Conservation (phyloP, 2,329 filamentous ascomycete genomes). For the Penicillium digitatum region DNA sequence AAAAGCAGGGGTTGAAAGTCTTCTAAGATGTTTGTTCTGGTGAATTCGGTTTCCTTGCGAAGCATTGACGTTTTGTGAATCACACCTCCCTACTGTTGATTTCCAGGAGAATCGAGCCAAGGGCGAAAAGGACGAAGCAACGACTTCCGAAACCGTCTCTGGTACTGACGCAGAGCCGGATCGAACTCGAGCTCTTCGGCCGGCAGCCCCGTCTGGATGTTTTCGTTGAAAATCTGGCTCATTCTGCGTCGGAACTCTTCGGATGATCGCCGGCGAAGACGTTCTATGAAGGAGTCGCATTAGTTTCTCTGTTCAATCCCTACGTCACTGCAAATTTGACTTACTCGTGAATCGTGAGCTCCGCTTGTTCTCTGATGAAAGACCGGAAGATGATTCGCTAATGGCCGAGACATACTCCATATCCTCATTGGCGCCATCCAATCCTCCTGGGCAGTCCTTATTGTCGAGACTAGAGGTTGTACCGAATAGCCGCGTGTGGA, state of each 20-base stretch:
- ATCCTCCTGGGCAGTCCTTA: background rate
- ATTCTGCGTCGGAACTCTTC: constrained; percentile 34
- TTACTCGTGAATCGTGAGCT: constrained; percentile 16
- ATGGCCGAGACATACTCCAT: background rate
- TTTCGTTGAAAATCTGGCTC: constrained; percentile 34
- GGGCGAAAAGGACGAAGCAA: constrained; percentile 17
- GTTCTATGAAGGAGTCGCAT: constrained; percentile 10
- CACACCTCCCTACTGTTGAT: background rate
- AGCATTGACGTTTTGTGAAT: background rate
- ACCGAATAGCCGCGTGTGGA: constrained; percentile 13
- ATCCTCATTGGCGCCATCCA: constrained; percentile 1
- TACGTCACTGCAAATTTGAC: background rate
- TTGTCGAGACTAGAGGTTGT: constrained; percentile 6
- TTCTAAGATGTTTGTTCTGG: background rate
- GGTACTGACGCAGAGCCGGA: constrained; percentile 11
- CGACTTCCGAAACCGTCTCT: constrained; percentile 12
- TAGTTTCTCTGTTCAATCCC: background rate
- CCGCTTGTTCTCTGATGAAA: constrained; percentile 8
- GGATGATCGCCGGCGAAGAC: constrained; percentile 27
- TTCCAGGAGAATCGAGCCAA: background rate
- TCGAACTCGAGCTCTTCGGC: constrained; percentile 25
- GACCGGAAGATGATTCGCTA: background rate
- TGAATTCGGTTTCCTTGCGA: background rate
- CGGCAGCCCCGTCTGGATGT: constrained; percentile 21
- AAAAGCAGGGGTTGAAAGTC: background rate